Evolutionary conservation across 148 eudicot genomes (phyloP).

Genomic region (Cornus florida): DNA sequence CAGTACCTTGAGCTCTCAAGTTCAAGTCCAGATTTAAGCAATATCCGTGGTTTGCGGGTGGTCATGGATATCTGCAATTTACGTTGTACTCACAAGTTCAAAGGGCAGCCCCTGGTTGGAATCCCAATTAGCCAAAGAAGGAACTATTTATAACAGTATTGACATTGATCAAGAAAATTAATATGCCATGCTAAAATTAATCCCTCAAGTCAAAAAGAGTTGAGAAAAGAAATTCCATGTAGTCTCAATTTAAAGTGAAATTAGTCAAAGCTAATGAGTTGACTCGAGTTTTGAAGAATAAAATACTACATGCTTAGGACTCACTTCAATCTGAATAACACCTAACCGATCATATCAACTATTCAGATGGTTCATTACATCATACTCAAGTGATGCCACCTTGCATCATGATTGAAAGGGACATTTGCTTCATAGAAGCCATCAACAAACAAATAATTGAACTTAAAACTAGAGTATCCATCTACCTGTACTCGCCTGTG

Average conservation of each 20-base stretch:
- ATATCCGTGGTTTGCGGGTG: too few relatives aligned
- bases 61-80: too few relatives aligned
- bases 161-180: background rate
- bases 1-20: too few relatives aligned
- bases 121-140: too few relatives aligned
- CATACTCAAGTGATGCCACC: background rate
- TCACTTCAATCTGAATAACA: background rate
- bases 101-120: too few relatives aligned
- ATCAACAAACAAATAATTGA: background rate
- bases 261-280: conserved; percentile 2
- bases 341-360: background rate
- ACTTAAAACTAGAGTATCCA: conserved; percentile 3
- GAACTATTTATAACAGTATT: too few relatives aligned
- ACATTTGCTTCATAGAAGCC: background rate
- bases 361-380: background rate
- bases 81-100: too few relatives aligned
- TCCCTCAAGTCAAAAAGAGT: background rate
- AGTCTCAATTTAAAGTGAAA: background rate
- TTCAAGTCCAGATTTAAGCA: too few relatives aligned
- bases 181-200: background rate
- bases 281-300: background rate
- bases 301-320: background rate
- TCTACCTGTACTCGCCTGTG: conserved; percentile 92
- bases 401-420: background rate
- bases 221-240: too few relatives aligned